Base-by-base conservation (phyloP, 2,329 filamentous ascomycete species). In the Pseudogymnoascus sp. region DNA sequence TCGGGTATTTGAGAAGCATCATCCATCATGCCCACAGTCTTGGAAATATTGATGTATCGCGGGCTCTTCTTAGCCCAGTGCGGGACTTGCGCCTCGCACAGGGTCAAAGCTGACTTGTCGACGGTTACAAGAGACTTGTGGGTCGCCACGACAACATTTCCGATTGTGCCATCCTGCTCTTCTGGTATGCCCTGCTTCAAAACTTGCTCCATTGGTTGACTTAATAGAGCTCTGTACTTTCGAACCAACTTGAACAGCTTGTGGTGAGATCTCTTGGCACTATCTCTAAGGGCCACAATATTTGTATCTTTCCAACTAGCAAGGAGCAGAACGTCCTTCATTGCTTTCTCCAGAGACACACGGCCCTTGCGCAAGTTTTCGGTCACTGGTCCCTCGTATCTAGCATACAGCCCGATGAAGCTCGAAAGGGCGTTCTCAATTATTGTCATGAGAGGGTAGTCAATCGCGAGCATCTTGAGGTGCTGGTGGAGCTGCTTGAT, bases 271-370 rank as follows among this genome's bases (percentile, higher is more conserved):
- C 87, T 88, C 68, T 88, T 87, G 1, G 94, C 92, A 73, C 93
- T 97, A 70, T 97, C 92, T 66, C 87, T 84, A 13, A 99, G 78
- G 0, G 91, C 90, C 57, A 88, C 87, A 64, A 99, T 95, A 69
- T 97, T 99, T 21, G 90, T 96, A 68, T 99, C 94, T 73, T 96
- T 97, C 95, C 95, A 99, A 73, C 92, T 97, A 6, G 92, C 92
- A 68, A 99, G 78, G 60, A 96, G 84, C 13, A 99, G 82, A n/a
- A 97, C 86, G 67, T 97, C 90, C 71, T 89, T 93, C 81, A 97
- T 90, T 62, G 91, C 86, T 74, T 92, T 96, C 72, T 97, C 93
- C n/a, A 97, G 80, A 0, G 82, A 79, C 5, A 80, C 77, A 61
- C 91, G 84, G n/a, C 87, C 89, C 47, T 83, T 84, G 17, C 77